Evolutionary conservation across 345 rosid genomes (phyloP), one percentile per base, ranked within the genome.

Genomic region (Aquilaria sinensis): DNA sequence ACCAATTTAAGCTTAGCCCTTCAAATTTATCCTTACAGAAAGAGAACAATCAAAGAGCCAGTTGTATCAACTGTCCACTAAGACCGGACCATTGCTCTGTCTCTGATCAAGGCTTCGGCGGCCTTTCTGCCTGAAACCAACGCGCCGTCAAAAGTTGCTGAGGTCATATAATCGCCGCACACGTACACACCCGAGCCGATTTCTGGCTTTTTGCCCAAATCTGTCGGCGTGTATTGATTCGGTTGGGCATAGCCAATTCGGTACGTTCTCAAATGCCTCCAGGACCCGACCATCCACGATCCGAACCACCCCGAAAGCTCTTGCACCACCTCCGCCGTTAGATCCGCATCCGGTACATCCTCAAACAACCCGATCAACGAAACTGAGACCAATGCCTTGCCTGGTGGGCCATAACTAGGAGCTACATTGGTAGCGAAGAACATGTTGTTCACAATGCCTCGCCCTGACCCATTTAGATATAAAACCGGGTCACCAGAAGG

Each of bases 61-160:
- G 43, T 23, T 23, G 43, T 37, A 6, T 37, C 43, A 37, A 37
- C 43, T 37, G 23, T 37, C 43, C 0, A 37, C 43, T 9, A 41
- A 51, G 53, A 56, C 37, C 37, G 58, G 45, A 37, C 51, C 58
- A 63, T 13, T 2, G 58, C 66, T 8, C 56, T 59, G 8, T 86
- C 97, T 59, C 52, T 70, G 8, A 93, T 47, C 60, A 93, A 73
- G 60, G 82, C 88, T 60, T 93, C 98, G 2, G 69, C 96, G 0
- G 98, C 98, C 77, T 60, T 69, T 67, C 94, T 75, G 23, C 97
- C 98, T 0, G 97, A 93, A 62, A 86, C 92, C 73, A 93, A 53
- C 66, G 98, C 97, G 1, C 96, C 98, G 14, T 90, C 98, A 46
- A 93, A 93, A 3, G 98, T 87, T 45, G 97, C 92, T 34, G 87